Percentiles rank a stretch among this genome's conserved stretches.
Conservation (phyloP, 1,284 basidiomycete genomes). For the Mixia osmundae region DNA sequence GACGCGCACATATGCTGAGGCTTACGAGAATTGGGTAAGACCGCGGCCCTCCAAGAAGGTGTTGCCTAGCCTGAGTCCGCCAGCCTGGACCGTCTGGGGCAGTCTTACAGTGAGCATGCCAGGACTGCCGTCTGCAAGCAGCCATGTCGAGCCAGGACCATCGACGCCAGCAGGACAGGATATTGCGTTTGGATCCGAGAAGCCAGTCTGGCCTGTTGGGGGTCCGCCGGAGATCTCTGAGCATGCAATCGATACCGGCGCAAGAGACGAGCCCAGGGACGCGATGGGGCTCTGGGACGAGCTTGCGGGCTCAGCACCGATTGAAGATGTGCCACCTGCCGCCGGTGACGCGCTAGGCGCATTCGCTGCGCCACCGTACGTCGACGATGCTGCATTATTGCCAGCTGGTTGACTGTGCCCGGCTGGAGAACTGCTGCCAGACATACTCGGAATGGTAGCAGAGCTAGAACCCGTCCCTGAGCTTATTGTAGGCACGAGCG, state of each 20-base stretch:
- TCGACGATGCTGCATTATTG: constrained; percentile 34
- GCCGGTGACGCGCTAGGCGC: constrained; percentile 12
- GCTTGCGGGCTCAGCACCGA: constrained; percentile 44
- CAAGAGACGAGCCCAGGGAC: constrained; percentile 59
- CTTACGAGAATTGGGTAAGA: constrained; percentile 61
- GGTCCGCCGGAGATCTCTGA: constrained; percentile 39
- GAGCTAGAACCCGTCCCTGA: too few species aligned
- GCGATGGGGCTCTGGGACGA: constrained; percentile 57
- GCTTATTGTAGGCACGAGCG: too few species aligned
- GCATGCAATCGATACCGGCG: constrained; percentile 50
- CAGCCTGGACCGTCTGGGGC: constrained; percentile 43
- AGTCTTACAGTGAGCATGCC: constrained; percentile 46
- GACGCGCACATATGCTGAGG: constrained; percentile 3
- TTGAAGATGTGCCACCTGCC: constrained; percentile 6
- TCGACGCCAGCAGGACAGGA: constrained; percentile 62
- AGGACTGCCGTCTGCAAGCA: constrained; percentile 44
- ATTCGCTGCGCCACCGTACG: too few species aligned
- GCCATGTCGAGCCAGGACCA: constrained; percentile 55
- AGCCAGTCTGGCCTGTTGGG: constrained; percentile 38
- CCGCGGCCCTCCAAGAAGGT: constrained; percentile 57
- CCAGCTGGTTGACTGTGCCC: constrained; percentile 32
- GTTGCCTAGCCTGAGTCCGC: constrained; percentile 71
- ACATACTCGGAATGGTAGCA: too few species aligned
- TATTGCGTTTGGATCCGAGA: constrained; percentile 43
- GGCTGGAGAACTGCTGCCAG: too few species aligned